Base-by-base conservation (phyloP, 2,329 filamentous ascomycete species). In the Sphaerulina musiva region DNA sequence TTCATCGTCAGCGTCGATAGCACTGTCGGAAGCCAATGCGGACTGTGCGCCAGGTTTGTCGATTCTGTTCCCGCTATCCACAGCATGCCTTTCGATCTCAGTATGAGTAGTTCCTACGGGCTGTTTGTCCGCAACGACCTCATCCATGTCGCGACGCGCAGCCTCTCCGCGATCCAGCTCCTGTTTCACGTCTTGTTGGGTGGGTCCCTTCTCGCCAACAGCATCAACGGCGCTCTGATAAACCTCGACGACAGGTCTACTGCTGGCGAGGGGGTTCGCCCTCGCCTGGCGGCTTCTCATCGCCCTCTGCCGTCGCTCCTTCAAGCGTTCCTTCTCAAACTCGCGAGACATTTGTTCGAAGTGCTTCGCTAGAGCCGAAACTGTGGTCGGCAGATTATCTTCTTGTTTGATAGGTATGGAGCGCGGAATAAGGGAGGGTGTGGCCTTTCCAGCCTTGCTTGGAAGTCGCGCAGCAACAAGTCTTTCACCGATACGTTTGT, bases 331-430 rank as follows among this genome's bases (percentile, higher is more conserved):
- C 64, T 92, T 95, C 67, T 96, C 90, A 62, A 98, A 98, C 67
- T 98, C 95, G 23, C 91, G 85, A 63, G 90, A 96, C 53, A 98
- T 78, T 69, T 97, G 91, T 70, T 98, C 95, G 67, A 98, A 97
- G 69, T 97, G 93, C 63, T 89, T 89, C 14, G 93, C 89, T 47
- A 98, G 78, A n/a, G 85, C 90, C 7, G 90, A 95, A 2, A 98
- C 93, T 64, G 87, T 88, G 3, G 87, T 82, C 6, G 54, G 56
- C 14, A 51, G 51, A 20, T 42, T 58, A 49, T 85, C 80, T 60
- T 83, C 85, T 62, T 80, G 84, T 67, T 84, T 87, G 47, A 69
- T 66, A 48, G 86, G 83, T 29, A 95, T 82, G 26, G 93, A 93
- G 32, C 93, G 83, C 29, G 91, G 91, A 56, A 98, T 97, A 41